Evolutionary conservation across 352 stramenopile species (phyloP).

Genomic region (Globisporangium carolinianum): DNA sequence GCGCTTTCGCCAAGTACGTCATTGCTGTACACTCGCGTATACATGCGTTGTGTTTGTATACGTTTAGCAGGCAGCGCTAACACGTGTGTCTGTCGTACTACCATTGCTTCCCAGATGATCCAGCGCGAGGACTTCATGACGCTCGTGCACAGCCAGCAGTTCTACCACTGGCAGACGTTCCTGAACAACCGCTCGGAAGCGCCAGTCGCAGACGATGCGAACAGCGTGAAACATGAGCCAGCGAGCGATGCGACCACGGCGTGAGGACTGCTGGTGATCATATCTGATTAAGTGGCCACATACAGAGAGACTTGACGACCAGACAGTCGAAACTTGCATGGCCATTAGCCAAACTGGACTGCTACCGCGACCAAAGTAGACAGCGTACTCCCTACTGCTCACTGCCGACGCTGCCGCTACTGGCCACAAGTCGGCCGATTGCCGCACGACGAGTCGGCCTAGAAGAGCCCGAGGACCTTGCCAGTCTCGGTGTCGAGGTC

Average conservation of each 20-base stretch:
- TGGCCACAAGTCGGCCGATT: not conserved
- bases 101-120: conserved; percentile 48
- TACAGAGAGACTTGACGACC: no score
- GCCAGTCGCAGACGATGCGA: not conserved
- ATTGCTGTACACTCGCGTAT: not conserved
- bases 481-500: conserved; percentile 93
- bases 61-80: no score
- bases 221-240: conserved; percentile 1
- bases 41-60: no score
- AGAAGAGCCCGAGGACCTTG: conserved; percentile 95
- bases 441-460: conserved; percentile 7
- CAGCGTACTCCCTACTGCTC: not conserved
- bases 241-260: not conserved
- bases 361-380: not conserved
- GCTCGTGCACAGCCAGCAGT: conserved; percentile 83
- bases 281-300: no score
- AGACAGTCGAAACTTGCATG: no score
- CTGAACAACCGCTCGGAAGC: conserved; percentile 70
- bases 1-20: conserved; percentile 61
- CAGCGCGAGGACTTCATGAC: conserved; percentile 83
- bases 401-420: not conserved
- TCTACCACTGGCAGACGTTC: conserved; percentile 88
- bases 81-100: not conserved
- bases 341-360: no score
- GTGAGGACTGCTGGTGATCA: no score